These are phyloP conservation scores for Backusella parvicylindrica DNA, from an alignment of 192 early-diverging fungal species.

Conservation along the genomic window DNA sequence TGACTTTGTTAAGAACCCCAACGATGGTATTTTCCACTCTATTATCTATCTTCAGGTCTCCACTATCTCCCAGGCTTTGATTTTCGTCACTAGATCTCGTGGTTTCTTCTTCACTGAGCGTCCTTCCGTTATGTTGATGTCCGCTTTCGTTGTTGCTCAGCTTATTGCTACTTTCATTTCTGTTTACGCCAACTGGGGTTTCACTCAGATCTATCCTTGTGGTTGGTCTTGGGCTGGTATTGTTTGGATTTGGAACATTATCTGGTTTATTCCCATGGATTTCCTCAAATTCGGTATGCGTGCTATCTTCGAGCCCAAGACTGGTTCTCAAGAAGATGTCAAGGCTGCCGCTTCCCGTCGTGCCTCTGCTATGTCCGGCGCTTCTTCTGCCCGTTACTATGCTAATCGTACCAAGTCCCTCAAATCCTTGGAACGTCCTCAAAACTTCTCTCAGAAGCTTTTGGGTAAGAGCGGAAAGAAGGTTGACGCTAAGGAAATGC, in stretches of 20 bases:
- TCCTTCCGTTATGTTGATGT: constrained; percentile 63
- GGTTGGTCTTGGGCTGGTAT: constrained; percentile 75
- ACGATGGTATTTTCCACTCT: constrained; percentile 67
- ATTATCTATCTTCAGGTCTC: constrained; percentile 81
- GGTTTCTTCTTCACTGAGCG: constrained; percentile 75
- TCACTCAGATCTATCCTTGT: constrained; percentile 66
- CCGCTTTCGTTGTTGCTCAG: constrained; percentile 70
- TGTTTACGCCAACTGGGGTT: constrained; percentile 79
- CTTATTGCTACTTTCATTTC: constrained; percentile 77
- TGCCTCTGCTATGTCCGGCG: constrained; percentile 29
- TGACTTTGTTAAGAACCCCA: constrained; percentile 41
- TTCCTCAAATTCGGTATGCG: constrained; percentile 76
- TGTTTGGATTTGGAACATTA: constrained; percentile 73
- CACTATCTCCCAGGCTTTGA: constrained; percentile 73
- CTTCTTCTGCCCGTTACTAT: constrained; percentile 34
- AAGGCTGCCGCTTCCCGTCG: constrained; percentile 19
- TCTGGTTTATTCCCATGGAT: constrained; percentile 77
- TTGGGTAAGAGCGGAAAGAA: constrained; percentile 52
- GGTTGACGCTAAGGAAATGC: constrained; percentile 65
- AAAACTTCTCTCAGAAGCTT: constrained; percentile 27
- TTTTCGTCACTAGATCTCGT: constrained; percentile 74
- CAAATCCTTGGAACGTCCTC: constrained; percentile 29
- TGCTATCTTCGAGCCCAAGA: constrained; percentile 53
- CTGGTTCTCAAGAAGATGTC: constrained; percentile 19
- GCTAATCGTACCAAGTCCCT: constrained; percentile 34